phyloP scores from a whole-genome alignment of 441 rosid species.

The Croton laevigatus region DNA sequence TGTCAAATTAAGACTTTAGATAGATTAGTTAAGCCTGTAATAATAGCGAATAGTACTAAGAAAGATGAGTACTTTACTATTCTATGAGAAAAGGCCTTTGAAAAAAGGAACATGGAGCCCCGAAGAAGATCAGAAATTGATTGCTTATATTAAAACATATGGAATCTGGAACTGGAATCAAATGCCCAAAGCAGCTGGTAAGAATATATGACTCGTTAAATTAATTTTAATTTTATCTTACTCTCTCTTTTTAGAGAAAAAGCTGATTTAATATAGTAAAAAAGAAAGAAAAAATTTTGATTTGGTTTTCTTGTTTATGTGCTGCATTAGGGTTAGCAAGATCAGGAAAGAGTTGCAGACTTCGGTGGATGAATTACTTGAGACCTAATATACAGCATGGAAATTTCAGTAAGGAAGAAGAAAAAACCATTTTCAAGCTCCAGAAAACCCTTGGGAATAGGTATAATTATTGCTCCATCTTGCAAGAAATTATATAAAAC shows the following conservation, averaged over 20 bases:
- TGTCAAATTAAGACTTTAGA: no score
- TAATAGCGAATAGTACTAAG: no score
- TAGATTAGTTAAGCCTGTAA: no score
- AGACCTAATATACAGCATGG: slow-evolving; percentile 35
- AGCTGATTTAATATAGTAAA: no score
- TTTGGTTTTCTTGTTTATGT: background rate
- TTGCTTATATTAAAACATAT: slow-evolving; percentile 11
- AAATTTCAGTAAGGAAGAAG: slow-evolving; percentile 41
- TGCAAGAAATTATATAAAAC: background rate
- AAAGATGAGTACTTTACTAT: background rate
- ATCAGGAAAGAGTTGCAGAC: slow-evolving; percentile 49
- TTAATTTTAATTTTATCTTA: background rate
- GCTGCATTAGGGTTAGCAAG: slow-evolving; percentile 34
- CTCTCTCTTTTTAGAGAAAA: no score
- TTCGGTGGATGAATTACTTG: slow-evolving; percentile 49
- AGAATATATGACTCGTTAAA: no score
- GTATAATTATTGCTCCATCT: slow-evolving; percentile 16
- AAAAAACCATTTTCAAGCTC: slow-evolving; percentile 29
- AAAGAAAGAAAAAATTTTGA: no score
- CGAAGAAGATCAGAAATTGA: slow-evolving; percentile 14
- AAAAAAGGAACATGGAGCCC: slow-evolving; percentile 14
- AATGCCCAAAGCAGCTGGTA: slow-evolving; percentile 24
- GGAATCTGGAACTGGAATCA: slow-evolving; percentile 15
- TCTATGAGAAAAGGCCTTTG: background rate
- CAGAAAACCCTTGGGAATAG: slow-evolving; percentile 35